These are phyloP conservation scores for Hibiscus tridactylites DNA, from an alignment of 345 rosid species.

Conservation along the genomic window DNA sequence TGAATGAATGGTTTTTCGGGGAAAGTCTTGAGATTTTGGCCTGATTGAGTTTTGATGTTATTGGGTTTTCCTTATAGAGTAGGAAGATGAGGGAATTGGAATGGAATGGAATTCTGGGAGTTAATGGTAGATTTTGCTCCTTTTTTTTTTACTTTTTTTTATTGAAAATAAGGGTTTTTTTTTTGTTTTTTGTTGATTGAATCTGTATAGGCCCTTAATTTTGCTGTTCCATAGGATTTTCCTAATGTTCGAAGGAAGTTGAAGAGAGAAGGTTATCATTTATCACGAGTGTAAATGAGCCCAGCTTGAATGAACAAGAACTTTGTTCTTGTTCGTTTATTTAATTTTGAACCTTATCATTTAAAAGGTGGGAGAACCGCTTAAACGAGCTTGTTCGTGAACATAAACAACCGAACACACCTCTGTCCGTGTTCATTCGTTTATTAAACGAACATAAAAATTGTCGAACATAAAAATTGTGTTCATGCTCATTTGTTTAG, in stretches of 20 bases:
- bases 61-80: slow-evolving; percentile 8
- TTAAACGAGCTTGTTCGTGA: no score
- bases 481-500: no score
- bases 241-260: neutral
- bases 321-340: no score
- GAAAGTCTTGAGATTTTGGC: neutral
- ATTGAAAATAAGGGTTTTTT: neutral
- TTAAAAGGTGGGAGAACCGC: no score
- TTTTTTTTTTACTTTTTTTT: neutral
- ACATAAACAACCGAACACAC: no score
- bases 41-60: neutral
- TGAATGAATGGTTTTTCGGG: neutral
- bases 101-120: neutral
- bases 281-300: neutral
- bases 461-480: no score
- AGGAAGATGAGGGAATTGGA: neutral
- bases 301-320: no score
- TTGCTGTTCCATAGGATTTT: neutral
- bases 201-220: neutral
- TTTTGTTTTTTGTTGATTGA: neutral
- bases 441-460: no score
- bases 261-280: neutral
- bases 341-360: no score
- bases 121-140: neutral
- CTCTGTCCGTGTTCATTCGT: no score